A percentile compares a stretch with the other conserved stretches of the same genome.
These are phyloP conservation scores for Microcos paniculata DNA, from an alignment of 345 rosid species.

Conservation along the genomic window DNA sequence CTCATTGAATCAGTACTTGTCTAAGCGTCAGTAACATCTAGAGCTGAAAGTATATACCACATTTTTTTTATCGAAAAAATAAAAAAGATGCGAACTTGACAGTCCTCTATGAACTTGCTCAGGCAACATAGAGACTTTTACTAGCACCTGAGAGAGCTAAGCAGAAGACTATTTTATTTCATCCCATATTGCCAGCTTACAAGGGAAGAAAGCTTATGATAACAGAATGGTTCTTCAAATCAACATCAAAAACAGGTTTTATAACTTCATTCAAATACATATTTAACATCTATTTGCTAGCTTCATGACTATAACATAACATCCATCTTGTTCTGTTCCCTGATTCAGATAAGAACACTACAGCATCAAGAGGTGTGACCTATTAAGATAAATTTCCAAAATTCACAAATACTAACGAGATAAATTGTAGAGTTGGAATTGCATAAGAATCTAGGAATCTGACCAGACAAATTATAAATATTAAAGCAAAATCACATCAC, in stretches of 20 bases:
- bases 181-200: background rate
- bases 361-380: background rate
- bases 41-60: background rate
- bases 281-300: background rate
- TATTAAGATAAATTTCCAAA: background rate
- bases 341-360: background rate
- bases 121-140: background rate
- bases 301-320: background rate
- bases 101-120: background rate
- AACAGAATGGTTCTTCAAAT: background rate
- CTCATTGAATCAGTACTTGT: background rate
- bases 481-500: slow-evolving; percentile 1
- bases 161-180: background rate
- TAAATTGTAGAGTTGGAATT: background rate
- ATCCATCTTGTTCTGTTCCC: background rate
- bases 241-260: background rate
- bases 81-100: background rate
- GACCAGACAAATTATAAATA: background rate
- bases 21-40: background rate
- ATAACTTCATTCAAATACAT: background rate
- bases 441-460: background rate
- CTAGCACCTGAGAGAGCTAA: background rate
- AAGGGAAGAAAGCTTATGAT: background rate
- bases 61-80: background rate
- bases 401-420: background rate